Base-by-base conservation (phyloP, 768 basidiomycete species). In the Phylloporus sp. region DNA sequence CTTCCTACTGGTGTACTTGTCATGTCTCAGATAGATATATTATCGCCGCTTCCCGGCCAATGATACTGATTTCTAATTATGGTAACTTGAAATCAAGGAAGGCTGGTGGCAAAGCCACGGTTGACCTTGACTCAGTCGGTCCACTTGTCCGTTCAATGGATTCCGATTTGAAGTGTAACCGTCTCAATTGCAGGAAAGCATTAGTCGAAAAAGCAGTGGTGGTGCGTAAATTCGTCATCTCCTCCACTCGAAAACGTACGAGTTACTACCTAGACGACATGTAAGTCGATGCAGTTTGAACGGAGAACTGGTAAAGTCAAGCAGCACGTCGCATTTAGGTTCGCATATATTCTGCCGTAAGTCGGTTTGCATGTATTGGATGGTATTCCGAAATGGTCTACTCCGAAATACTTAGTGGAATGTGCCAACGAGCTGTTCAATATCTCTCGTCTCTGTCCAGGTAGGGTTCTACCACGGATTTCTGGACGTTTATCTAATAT, bases 371-470 rank as follows among this genome's bases (percentile, higher is more conserved):
- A 43, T 22, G 13, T 15, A 23, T 24, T 29, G 4, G 20, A 17
- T 10, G 21, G 11, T 34, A 38, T 34, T 20, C 27, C 21, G 42
- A 22, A 33, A 34, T 40, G 20, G 47, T 37, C 17, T 27, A 26
- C 35, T 33, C 38, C 7, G 38, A 39, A 38, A 50, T 38, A n/a
- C n/a, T n/a, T n/a, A 89, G 89, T 90, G 45, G 83, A 86, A 22
- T 92, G 90, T 61, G 90, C 90, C 21, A 90, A 88, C 59, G 85
- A 90, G 59, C 63, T 89, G 23, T 92, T 92, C 66, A 86, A 80
- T 52, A 71, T 80, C 7, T 77, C 87, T 9, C 79, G 86, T 34
- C 72, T 90, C 27, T 91, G 90, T 61, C 89, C 90, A 56, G 89
- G 87, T 80, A 60, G 41, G 26, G 21, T 26, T 43, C n/a, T 11